Percentiles rank a stretch among this genome's conserved stretches.
phyloP scores from a whole-genome alignment of 495 filamentous ascomycete species.

The Penicillium angulare region DNA sequence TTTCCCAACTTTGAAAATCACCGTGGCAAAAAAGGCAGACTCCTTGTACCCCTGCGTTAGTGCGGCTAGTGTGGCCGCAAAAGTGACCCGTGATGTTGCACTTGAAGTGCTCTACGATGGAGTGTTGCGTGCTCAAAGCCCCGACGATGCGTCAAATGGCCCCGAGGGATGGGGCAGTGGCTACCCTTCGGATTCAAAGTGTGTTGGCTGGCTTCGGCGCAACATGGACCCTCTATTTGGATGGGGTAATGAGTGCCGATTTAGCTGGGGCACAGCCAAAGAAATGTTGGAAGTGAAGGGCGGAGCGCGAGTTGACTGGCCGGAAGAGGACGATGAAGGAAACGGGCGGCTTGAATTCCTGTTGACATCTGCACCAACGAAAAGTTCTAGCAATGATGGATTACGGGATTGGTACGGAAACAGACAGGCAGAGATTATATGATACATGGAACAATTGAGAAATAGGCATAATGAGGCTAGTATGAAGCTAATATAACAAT shows the following conservation, averaged over 20 bases:
- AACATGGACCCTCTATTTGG: conserved; percentile 95
- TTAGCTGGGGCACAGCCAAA: conserved; percentile 93
- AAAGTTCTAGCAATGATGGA: conserved; percentile 26
- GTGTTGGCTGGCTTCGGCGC: conserved; percentile 72
- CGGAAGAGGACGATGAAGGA: conserved; percentile 64
- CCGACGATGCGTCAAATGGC: conserved; percentile 1
- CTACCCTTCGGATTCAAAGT: conserved; percentile 86
- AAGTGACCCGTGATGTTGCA: conserved; percentile 89
- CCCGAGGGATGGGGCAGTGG: conserved; percentile 76
- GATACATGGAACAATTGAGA: conserved; percentile 5
- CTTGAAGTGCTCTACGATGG: conserved; percentile 71
- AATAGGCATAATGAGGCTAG: conserved; percentile 16
- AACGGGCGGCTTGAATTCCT: conserved; percentile 72
- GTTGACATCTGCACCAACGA: conserved; percentile 23
- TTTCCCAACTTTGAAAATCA: conserved; percentile 78
- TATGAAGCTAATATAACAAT: conserved; percentile 7
- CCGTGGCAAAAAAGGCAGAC: conserved; percentile 95
- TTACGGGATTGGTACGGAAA: conserved; percentile 44
- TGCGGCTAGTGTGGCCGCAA: conserved; percentile 90
- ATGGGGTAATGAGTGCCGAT: conserved; percentile 88
- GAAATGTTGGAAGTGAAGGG: conserved; percentile 77
- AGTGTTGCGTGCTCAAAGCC: conserved; percentile 22
- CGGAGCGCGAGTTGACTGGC: conserved; percentile 79
- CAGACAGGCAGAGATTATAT: conserved; percentile 32
- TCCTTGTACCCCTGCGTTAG: conserved; percentile 89